Conservation (phyloP, 2,329 filamentous ascomycete genomes). For the Colletotrichum sublineola region DNA sequence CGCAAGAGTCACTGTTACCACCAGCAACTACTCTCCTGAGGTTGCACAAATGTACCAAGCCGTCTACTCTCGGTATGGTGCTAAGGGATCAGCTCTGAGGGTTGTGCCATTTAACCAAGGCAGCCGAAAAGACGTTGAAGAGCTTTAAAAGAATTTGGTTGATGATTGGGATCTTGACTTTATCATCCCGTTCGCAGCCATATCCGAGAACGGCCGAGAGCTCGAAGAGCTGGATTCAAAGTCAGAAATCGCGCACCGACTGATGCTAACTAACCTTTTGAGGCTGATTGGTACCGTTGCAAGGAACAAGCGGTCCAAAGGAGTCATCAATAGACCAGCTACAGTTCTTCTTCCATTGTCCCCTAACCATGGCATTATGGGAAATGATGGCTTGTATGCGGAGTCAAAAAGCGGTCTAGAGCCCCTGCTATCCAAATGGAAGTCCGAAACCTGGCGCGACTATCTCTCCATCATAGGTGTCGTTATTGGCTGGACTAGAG, state of each 20-base stretch:
- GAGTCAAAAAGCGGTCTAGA: slow-evolving; percentile 97
- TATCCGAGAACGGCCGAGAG: slow-evolving; percentile 96
- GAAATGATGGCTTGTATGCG: slow-evolving; percentile 96
- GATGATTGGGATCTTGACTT: slow-evolving; percentile 98
- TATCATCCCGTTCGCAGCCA: slow-evolving; percentile 95
- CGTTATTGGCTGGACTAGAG: slow-evolving; percentile 98
- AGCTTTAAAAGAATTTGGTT: slow-evolving; percentile 93
- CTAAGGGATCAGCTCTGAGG: slow-evolving; percentile 93
- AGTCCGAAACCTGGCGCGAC: slow-evolving; percentile 96
- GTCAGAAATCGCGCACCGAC: slow-evolving; percentile 96
- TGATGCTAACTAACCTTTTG: slow-evolving; percentile 97
- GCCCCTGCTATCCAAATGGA: slow-evolving; percentile 97
- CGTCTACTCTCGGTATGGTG: slow-evolving; percentile 95
- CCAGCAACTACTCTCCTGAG: slow-evolving; percentile 95
- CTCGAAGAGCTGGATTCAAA: slow-evolving; percentile 97
- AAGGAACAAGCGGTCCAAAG: slow-evolving; percentile 85
- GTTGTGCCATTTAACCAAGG: slow-evolving; percentile 99
- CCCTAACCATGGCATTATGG: slow-evolving; percentile 97
- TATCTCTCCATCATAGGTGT: slow-evolving; percentile 98
- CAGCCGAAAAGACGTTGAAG: slow-evolving; percentile 96
- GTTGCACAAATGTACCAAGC: slow-evolving; percentile 99
- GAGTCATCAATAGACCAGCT: slow-evolving; percentile 93
- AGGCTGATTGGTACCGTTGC: slow-evolving; percentile 92
- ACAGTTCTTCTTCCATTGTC: slow-evolving; percentile 96
- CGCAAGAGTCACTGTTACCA: slow-evolving; percentile 95